Evolutionary conservation across 352 stramenopile genomes (phyloP).

Genomic region (Globisporangium abappressorium): DNA sequence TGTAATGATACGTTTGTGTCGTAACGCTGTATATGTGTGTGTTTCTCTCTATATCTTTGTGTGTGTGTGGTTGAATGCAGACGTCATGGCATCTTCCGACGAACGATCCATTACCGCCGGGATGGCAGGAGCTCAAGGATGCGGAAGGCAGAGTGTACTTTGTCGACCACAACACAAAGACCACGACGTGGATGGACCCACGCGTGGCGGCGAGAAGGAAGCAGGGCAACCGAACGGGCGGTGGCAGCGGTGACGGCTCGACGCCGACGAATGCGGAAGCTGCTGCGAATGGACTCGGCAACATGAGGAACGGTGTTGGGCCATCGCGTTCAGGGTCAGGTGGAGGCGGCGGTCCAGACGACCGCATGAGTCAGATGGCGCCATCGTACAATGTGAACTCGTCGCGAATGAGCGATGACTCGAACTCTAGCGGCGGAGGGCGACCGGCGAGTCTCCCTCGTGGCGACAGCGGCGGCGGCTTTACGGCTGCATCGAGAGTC

Average conservation of each 20-base stretch:
- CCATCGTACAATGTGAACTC: slow-evolving; percentile 10
- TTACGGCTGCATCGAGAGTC: neutral
- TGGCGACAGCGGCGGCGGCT: neutral
- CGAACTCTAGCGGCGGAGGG: slow-evolving; percentile 11
- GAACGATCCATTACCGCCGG: slow-evolving; percentile 55
- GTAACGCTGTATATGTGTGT: slow-evolving; percentile 3
- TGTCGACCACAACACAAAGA: slow-evolving; percentile 74
- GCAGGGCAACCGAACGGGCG: slow-evolving; percentile 7
- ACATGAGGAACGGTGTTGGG: neutral
- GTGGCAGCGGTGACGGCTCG: slow-evolving; percentile 20
- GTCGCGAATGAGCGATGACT: slow-evolving; percentile 12
- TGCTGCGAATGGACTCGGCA: slow-evolving; percentile 4
- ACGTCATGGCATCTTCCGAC: slow-evolving; percentile 82
- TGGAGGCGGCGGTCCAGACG: neutral
- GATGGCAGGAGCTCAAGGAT: slow-evolving; percentile 82
- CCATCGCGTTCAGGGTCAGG: neutral
- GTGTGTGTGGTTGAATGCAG: slow-evolving; percentile 25
- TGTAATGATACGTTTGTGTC: neutral
- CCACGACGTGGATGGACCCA: slow-evolving; percentile 80
- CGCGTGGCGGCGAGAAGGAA: slow-evolving; percentile 33
- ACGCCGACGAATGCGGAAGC: slow-evolving; percentile 11
- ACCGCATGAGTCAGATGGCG: slow-evolving; percentile 4
- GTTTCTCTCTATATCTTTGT: neutral
- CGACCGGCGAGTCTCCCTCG: neutral
- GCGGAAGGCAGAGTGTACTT: slow-evolving; percentile 76